Conservation (phyloP, 2,329 filamentous ascomycete species). For the Claviceps africana region DNA sequence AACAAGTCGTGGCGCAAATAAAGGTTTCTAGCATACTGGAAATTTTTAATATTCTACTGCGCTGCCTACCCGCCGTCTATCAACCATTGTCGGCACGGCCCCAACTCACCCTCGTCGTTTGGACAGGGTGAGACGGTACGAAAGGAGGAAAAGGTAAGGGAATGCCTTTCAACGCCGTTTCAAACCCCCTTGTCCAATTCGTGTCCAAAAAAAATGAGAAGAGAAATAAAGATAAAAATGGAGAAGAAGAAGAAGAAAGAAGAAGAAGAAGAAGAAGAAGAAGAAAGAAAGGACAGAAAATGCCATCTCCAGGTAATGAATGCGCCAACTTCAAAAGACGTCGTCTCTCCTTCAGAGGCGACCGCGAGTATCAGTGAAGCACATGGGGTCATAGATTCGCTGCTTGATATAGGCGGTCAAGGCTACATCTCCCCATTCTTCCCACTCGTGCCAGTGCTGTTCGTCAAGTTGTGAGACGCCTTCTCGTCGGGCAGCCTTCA, state of each 20-base stretch:
- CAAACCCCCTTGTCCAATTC: neutral
- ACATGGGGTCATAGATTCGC: constrained; percentile 44
- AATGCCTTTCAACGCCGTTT: neutral
- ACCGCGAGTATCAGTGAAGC: constrained; percentile 23
- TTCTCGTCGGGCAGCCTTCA: constrained; percentile 76
- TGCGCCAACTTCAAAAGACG: too few species aligned
- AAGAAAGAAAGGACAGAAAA: too few species aligned
- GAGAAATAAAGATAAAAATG: too few species aligned
- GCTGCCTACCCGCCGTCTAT: neutral
- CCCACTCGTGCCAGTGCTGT: constrained; percentile 57
- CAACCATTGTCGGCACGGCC: too few species aligned
- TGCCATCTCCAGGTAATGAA: too few species aligned
- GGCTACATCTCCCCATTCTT: constrained; percentile 54
- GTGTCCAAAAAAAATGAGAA: neutral
- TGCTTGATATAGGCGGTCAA: constrained; percentile 46
- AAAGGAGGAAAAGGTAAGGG: neutral
- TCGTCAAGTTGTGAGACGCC: constrained; percentile 59
- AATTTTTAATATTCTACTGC: too few species aligned
- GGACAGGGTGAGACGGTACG: neutral
- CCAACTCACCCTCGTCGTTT: neutral
- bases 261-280: too few species aligned
- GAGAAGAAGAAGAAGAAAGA: too few species aligned
- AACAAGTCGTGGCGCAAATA: too few species aligned
- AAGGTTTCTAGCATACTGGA: too few species aligned
- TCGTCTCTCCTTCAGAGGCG: constrained; percentile 13